Base-by-base conservation (phyloP, 441 rosid species). In the Populus hybrid region DNA sequence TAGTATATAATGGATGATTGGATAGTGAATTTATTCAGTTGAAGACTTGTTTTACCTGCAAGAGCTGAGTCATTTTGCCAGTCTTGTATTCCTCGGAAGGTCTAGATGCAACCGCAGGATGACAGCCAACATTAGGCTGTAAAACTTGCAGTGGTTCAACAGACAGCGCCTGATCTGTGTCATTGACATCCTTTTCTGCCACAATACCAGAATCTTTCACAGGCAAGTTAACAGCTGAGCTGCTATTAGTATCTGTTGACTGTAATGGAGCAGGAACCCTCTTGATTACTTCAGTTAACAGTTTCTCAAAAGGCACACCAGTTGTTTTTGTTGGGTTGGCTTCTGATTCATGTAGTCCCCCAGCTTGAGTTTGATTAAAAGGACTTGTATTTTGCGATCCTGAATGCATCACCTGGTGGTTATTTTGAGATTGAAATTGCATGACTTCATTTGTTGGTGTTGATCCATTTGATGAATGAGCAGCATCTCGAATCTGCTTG, bases 11-110 rank as follows among this genome's bases (percentile, higher is more conserved):
- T 7, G 72, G 63, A 64, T 75, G 6, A 38, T 28, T 67, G 81
- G 6, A 50, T 65, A 29, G 50, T 21, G 45, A 65, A 29, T 29
- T 50, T 50, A 50, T 50, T 50, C 56, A 50, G 20, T 50, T 14
- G 7, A 50, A 50, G 56, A 50, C 56, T 50, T 14, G 56, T 50
- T 40, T 64, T 86, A 94, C 98, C 98, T 89, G 92, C 84, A 92
- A 86, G 18, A 94, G 93, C 83, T 93, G 89, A 9, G 94, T 90
- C 97, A 90, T 89, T 80, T 87, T 92, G 36, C 92, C 98, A 77
- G 87, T 79, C 84, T 89, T 85, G 69, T 85, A 85, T 76, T 84
- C 84, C 68, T 85, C 87, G 69, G 85, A 40, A 12, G 90, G 88
- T 72, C 80, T 86, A 11, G 86, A 74, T 69, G 83, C 64, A 74